A percentile compares a stretch with the other conserved stretches of the same genome.
phyloP scores from a whole-genome alignment of 305 asterid species.

The Petunia hybrid region DNA sequence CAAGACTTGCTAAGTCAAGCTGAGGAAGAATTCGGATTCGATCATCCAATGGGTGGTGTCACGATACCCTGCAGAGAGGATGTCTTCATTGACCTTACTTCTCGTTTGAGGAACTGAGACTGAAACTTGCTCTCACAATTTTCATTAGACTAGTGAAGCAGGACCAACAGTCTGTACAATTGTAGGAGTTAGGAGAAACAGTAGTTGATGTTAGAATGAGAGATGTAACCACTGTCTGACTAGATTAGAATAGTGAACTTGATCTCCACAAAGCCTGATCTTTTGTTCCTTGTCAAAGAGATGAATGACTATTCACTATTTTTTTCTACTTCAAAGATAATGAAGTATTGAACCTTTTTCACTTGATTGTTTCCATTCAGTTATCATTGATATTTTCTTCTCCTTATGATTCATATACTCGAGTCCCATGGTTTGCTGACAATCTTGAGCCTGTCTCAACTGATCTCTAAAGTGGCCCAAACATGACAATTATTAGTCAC shows the following conservation, averaged over 20 bases:
- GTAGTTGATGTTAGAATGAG: not conserved
- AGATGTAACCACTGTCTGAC: not conserved
- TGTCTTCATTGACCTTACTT: conserved; percentile 65
- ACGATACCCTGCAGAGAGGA: conserved; percentile 71
- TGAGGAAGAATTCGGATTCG: conserved; percentile 28
- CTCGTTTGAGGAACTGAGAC: conserved; percentile 50
- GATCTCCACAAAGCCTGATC: not conserved
- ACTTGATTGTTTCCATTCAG: not conserved
- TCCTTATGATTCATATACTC: not conserved
- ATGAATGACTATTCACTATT: not conserved
- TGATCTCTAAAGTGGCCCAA: too few relatives aligned
- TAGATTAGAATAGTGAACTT: not conserved
- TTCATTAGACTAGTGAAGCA: not conserved
- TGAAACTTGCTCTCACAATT: not conserved
- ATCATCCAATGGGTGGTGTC: conserved; percentile 32
- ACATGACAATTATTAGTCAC: too few relatives aligned
- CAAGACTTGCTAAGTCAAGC: conserved; percentile 41
- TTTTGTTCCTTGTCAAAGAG: not conserved
- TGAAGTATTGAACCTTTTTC: not conserved
- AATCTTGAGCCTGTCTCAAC: too few relatives aligned
- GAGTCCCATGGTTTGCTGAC: too few relatives aligned
- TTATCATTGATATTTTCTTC: not conserved
- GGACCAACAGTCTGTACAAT: not conserved
- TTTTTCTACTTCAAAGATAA: conserved; percentile 20
- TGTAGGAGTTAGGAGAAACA: not conserved